Evolutionary conservation across 2,329 filamentous ascomycete genomes (phyloP), one percentile per base, ranked within the genome.

Genomic region (Paecilomyces niveus): DNA sequence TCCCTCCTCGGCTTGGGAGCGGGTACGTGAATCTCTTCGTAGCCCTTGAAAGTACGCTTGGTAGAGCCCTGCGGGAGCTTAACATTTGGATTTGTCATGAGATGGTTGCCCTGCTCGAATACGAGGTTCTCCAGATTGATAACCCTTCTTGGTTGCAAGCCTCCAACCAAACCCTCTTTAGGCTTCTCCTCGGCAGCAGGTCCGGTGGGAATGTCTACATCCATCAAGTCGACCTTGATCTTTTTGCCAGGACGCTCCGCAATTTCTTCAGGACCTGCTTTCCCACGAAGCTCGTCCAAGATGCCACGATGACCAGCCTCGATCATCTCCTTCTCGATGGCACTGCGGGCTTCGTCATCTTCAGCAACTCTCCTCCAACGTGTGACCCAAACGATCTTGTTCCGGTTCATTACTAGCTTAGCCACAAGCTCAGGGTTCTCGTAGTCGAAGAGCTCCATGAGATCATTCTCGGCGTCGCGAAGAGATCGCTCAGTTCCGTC

Each of bases 41-140:
- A 99, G 33, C 94, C 94, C 75, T 99, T 99, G 78, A 97, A 97
- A 0, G 90, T 91, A 54, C 92, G 85, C 74, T 97, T 97, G 0
- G 90, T 97, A 1, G 94, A 96, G 10, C 94, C 94, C 71, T 96
- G 91, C 0, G 94, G 94, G 21, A 99, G 82, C 62, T 89, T 89
- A 53, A 99, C 94, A 70, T 92, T 97, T 6, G 92, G 89, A 68
- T 99, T 99, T n/a, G 94, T 97, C 93, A 97, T 99, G 51, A 99
- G 82, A 78, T 99, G 94, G 68, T 97, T 99, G 56, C 94, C 94
- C 75, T 97, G 93, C 66, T 97, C 94, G 71, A 99, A 99, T 45
- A 97, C 84, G 33, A 99, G 84, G 68, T 97, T 97, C 59, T 99
- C 93, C 55, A 99, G 81, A 71, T 97, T 97, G 72, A 99, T 91